phyloP scores from a whole-genome alignment of 1,139 yeast genomes.

The Taiozyma sp. region DNA sequence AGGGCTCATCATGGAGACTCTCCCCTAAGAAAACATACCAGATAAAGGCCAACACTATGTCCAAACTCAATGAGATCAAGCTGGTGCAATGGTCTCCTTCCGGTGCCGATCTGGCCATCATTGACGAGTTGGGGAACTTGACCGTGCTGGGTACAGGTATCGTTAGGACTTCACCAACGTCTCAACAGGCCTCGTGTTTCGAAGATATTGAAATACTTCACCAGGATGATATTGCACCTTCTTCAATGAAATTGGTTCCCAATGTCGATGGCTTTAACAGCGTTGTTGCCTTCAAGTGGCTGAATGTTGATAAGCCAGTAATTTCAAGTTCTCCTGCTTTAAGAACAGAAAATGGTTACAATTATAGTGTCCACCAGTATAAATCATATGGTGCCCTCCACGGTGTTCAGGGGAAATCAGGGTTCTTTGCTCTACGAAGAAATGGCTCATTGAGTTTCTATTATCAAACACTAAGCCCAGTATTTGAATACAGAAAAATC shows the following conservation, averaged over 20 bases:
- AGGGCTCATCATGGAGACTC: slow-evolving; percentile 64
- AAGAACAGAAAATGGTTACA: slow-evolving; percentile 27
- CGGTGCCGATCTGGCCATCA: slow-evolving; percentile 36
- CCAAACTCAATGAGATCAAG: slow-evolving; percentile 22
- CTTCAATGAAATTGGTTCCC: slow-evolving; percentile 22
- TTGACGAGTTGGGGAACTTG: slow-evolving; percentile 36
- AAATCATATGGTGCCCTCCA: slow-evolving; percentile 63
- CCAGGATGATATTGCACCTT: slow-evolving; percentile 25
- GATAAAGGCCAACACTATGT: slow-evolving; percentile 26
- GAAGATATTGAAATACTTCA: slow-evolving; percentile 31
- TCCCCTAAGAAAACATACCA: slow-evolving; percentile 46
- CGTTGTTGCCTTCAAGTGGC: slow-evolving; percentile 61
- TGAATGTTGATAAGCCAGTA: slow-evolving; percentile 61
- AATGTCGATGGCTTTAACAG: slow-evolving; percentile 17
- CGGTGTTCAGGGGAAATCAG: slow-evolving; percentile 66
- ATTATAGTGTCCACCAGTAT: slow-evolving; percentile 54
- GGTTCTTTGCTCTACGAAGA: slow-evolving; percentile 61
- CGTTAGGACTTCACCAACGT: slow-evolving; percentile 9
- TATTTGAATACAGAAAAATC: slow-evolving; percentile 48
- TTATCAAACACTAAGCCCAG: slow-evolving; percentile 55
- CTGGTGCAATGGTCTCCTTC: slow-evolving; percentile 36
- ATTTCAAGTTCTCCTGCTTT: slow-evolving; percentile 51
- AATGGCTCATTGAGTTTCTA: slow-evolving; percentile 58
- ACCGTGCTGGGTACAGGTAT: slow-evolving; percentile 28
- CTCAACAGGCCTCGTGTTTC: slow-evolving; percentile 19